phyloP scores from a whole-genome alignment of 2,329 filamentous ascomycete genomes.

The Botrytis elliptica region DNA sequence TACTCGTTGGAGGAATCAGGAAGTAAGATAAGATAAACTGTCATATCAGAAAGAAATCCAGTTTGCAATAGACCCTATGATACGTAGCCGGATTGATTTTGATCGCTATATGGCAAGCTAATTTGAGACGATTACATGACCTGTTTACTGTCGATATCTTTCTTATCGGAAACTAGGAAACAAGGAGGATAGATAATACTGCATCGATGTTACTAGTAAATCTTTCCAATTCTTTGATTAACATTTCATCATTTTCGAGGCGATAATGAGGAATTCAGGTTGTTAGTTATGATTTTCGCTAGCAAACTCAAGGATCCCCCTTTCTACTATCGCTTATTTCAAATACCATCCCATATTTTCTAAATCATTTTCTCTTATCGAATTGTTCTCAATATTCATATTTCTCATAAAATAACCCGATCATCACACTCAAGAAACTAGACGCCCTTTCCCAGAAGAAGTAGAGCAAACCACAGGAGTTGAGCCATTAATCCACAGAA shows the following conservation, averaged over 20 bases:
- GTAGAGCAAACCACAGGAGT: fast-evolving
- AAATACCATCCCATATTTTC: not conserved
- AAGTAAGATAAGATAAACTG: fast-evolving
- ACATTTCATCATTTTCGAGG: not conserved
- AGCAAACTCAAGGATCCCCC: not conserved
- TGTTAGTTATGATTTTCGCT: not conserved
- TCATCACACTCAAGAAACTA: not conserved
- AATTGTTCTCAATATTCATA: not conserved
- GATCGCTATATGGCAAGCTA: not conserved
- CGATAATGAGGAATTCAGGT: not conserved
- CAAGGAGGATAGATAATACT: fast-evolving
- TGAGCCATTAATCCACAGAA: not conserved
- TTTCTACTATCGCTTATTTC: not conserved
- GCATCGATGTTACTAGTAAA: not conserved
- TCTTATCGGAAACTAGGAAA: not conserved
- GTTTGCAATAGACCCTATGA: not conserved
- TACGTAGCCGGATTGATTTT: not conserved
- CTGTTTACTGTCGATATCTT: too few relatives aligned
- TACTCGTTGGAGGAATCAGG: too few relatives aligned
- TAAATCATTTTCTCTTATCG: fast-evolving
- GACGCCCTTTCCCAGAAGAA: not conserved
- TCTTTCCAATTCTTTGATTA: not conserved
- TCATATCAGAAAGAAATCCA: not conserved
- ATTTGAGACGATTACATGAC: not conserved
- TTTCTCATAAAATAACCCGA: fast-evolving